Base-by-base conservation (phyloP, 2,329 filamentous ascomycete genomes). In the Apiospora marii region DNA sequence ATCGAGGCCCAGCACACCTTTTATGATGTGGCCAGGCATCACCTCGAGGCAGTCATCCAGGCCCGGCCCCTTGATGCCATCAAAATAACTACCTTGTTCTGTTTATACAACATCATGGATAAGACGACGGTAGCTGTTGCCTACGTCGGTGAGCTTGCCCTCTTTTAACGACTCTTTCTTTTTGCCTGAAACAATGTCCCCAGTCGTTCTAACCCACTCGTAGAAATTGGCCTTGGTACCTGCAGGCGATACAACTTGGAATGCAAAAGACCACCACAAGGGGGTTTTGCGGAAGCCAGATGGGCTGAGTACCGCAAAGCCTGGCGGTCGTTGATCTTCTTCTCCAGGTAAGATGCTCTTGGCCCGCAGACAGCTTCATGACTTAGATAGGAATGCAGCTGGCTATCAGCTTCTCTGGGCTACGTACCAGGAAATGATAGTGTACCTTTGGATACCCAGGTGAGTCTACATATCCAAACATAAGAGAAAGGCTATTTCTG, bases 41-140 rank as follows among this genome's bases (percentile, higher is more conserved):
- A 79, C 68, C 79, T 81, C 64, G 77, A 78, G 19, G 73, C 74
- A 27, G 71, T 78, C 7, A 67, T 81, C 5, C 78, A 81, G 19
- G 68, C 74, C 34, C 70, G 74, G 1, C 78, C 79, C 0, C 69
- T 81, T 0, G 76, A 79, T 2, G 78, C 79, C 4, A 77, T 80
- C 72, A 79, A 80, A 67, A 73, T 82, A 3, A 79, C 79, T 14
- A 75, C 76, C 0, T 67, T 82, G 53, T 74, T 81, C 34, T 77
- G 79, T 43, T 73, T 81, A 75, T 80, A 77, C 73, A 81, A 81
- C 70, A 72, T 81, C 7, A 74, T 81, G 75, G 74, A 74, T 69
- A 80, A 79, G 43, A 75, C 78, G 4, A 79, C 76, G 0, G 76
- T 78, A 19, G 77, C 79, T 1, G 72, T 80, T n/a, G 75, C 76